A percentile compares a stretch with the other conserved stretches of the same genome.
Evolutionary conservation across 192 early-diverging fungal genomes (phyloP).

Genomic region (Coemansia sp.): DNA sequence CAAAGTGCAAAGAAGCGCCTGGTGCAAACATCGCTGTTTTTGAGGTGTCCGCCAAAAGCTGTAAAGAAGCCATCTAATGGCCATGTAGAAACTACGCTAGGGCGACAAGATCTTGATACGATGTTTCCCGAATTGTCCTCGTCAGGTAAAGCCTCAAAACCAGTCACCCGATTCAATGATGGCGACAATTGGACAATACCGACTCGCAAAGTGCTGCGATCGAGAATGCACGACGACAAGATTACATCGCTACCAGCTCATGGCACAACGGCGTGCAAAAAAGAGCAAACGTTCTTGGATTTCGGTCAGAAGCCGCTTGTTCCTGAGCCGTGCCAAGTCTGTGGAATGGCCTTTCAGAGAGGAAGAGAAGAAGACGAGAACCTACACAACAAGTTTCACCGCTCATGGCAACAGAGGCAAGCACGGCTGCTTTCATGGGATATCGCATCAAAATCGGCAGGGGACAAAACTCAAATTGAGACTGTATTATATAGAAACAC

Average conservation of each 20-base stretch:
- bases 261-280: not conserved
- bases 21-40: conserved; percentile 28
- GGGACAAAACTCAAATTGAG: not conserved
- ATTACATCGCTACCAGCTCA: not conserved
- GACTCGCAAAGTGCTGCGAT: not conserved
- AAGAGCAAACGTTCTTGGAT: conserved; percentile 52
- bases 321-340: conserved; percentile 31
- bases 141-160: not conserved
- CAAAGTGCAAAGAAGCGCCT: conserved; percentile 24
- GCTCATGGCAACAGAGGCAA: conserved; percentile 30
- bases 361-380: conserved; percentile 51
- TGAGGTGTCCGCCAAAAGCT: not conserved
- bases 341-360: conserved; percentile 55
- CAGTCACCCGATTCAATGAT: not conserved
- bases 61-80: not conserved
- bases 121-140: not conserved
- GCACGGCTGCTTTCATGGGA: conserved; percentile 19
- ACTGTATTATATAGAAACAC: conserved; percentile 10
- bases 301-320: conserved; percentile 51
- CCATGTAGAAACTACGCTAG: not conserved
- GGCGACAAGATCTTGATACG: not conserved
- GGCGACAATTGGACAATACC: not conserved
- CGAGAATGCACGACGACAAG: not conserved
- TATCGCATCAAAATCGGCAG: not conserved
- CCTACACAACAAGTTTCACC: conserved; percentile 44